Percentiles rank a stretch among this genome's conserved stretches.
phyloP scores from a whole-genome alignment of 2,329 filamentous ascomycete genomes.

The Macrophomina tecta region DNA sequence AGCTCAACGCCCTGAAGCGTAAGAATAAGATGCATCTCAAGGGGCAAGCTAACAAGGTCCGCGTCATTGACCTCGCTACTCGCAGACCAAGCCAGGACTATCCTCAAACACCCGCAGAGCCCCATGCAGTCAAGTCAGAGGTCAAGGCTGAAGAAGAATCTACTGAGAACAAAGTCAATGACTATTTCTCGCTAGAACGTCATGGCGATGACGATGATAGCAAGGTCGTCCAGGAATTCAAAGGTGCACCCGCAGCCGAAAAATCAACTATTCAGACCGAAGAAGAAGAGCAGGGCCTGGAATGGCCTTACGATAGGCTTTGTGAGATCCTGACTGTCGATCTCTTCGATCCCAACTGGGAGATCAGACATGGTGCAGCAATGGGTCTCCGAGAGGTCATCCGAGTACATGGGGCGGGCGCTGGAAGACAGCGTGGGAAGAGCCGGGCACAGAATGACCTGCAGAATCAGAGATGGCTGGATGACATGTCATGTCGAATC shows the following conservation, averaged over 20 bases:
- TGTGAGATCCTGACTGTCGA: conserved; percentile 95
- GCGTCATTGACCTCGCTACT: conserved; percentile 83
- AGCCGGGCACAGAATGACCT: conserved; percentile 75
- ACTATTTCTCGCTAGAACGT: conserved; percentile 91
- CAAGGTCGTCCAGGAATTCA: conserved; percentile 95
- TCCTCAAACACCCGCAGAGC: conserved; percentile 56
- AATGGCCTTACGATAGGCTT: conserved; percentile 94
- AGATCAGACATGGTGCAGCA: conserved; percentile 92
- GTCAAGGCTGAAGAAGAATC: conserved; percentile 65
- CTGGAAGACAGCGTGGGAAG: conserved; percentile 77
- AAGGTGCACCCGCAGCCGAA: conserved; percentile 79
- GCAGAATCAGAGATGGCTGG: conserved; percentile 84
- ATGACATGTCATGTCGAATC: conserved; percentile 92
- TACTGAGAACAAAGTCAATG: conserved; percentile 61
- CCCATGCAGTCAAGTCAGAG: conserved; percentile 65
- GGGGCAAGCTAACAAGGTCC: conserved; percentile 86
- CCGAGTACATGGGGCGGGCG: conserved; percentile 87
- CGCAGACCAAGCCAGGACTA: conserved; percentile 68
- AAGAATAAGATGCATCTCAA: conserved; percentile 91
- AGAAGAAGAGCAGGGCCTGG: conserved; percentile 74
- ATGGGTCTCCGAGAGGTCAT: conserved; percentile 93
- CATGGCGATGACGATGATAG: conserved; percentile 83
- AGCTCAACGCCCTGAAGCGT: conserved; percentile 91
- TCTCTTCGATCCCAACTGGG: conserved; percentile 92
- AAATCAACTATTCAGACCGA: conserved; percentile 86